Evolutionary conservation across 108 stramenopile species (phyloP).

Genomic region (Ochromonas danica): DNA sequence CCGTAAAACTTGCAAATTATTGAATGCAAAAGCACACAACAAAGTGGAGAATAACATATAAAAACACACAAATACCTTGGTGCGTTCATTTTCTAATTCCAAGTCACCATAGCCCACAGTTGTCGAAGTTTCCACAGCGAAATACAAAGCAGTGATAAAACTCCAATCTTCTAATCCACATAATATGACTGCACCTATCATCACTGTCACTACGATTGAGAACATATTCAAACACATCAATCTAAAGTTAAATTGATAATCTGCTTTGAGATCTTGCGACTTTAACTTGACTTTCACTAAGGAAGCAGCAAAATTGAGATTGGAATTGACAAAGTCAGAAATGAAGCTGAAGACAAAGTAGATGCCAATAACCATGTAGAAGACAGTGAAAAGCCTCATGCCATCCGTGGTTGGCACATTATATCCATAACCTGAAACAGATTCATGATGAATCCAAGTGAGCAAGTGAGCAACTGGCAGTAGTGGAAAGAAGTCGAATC

Average conservation of each 20-base stretch:
- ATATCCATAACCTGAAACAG: not conserved
- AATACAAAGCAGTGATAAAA: constrained; percentile 1
- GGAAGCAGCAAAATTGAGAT: no score
- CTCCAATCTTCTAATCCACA: not conserved
- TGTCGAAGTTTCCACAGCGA: constrained; percentile 6
- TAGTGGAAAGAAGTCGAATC: not conserved
- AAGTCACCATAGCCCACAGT: constrained; percentile 25
- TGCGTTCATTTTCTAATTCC: not conserved
- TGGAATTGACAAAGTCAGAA: no score
- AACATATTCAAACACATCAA: not conserved
- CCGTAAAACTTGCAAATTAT: not conserved
- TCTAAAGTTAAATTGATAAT: no score
- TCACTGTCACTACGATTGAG: not conserved
- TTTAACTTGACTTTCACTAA: not conserved
- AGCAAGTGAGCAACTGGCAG: not conserved
- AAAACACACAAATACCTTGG: not conserved
- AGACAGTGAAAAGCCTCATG: not conserved
- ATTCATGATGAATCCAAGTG: not conserved
- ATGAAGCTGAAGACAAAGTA: not conserved
- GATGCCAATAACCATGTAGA: not conserved
- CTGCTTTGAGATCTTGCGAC: not conserved
- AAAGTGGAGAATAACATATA: not conserved
- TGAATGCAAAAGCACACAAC: not conserved
- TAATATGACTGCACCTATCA: not conserved
- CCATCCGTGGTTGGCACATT: not conserved